Evolutionary conservation across 495 filamentous ascomycete genomes (phyloP), one percentile per base, ranked within the genome.

Genomic region (Penicillium coprophilum): DNA sequence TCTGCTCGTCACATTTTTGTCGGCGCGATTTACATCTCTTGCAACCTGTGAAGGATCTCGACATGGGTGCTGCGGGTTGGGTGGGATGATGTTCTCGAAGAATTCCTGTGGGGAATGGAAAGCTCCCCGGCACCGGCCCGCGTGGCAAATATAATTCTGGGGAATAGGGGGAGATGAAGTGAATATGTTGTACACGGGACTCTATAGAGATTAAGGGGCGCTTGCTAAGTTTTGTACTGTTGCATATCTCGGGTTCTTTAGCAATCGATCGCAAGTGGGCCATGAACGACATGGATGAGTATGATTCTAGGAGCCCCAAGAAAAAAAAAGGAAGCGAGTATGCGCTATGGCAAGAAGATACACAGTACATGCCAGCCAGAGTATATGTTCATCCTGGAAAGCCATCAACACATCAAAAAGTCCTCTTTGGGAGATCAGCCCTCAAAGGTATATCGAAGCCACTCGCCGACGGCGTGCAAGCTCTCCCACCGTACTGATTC

Each of bases 401-500:
- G 46, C 50, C 50, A 52, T 51, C 49, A 39, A 55, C 15, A 58
- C 55, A 54, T 23, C 41, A 45, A 15, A 46, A 20, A 63, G 40
- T 19, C 45, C 36, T 28, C 52, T n/a, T 44, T 41, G 55, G 13
- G n/a, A 23, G 23, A 54, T 72, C 59, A 79, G 30, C 67, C 62
- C 47, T 91, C 87, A 73, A 92, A 91, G 73, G 86, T 91, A 72
- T 96, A 97, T 69, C 91, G 86, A 66, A 97, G 75, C 91, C 91
- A 97, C 60, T 92, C 91, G 2, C 91, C 92, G 45, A 99, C 87
- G 11, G 95, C 92, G 51, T 88, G 86, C 72, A 99, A 77, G 64
- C 90, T 93, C 79, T 99, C 95, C 90, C 92, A 97, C 64, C 95
- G 81, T 13, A 97, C 90, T 55, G 85, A 82, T 73, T 97, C 92